Evolutionary conservation across 1,139 yeast species (phyloP), one percentile per base, ranked within the genome.

Genomic region (Candida neerlandica): DNA sequence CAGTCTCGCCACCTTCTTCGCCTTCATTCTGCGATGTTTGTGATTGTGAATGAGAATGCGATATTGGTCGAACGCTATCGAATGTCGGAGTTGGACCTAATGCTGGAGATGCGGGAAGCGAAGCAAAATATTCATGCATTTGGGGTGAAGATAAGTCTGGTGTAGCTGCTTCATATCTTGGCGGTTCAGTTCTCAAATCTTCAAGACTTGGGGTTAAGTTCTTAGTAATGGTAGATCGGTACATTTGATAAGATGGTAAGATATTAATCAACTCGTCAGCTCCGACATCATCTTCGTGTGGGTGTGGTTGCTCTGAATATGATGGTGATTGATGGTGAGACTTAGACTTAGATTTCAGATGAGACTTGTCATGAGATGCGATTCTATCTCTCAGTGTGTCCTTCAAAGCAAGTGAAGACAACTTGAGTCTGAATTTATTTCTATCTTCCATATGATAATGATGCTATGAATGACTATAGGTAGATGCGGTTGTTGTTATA

Each of bases 201-300:
- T 73, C 77, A 1, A 57, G 56, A 14, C 67, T 61, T 4, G 78
- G 77, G 2, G 70, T 66, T 45, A 73, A 58, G 47, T 63, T 65
- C 49, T 70, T 71, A 30, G 76, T 69, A 34, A 74, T 66, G 1
- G 77, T 73, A 16, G 73, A 67, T 51, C 70, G 70, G 53, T 67
- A 72, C 66, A 74, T 69, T 49, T 73, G 77, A 54, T 74, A 74
- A 5, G 77, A 72, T 1, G 79, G 79, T 27, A 74, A 64, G 42
- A 73, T 73, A 51, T 68, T 73, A 56, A 75, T 57, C 46, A 72
- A 59, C 43, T 64, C 64, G 27, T 64, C 46, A 3, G 47, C 71
- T 34, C 62, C 67, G n/a, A 61, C 60, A 6, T 55, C 58, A 21
- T 50, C 53, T 21, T 12, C 26, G 39, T 27, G n/a, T 35, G 43